Conservation (phyloP, 352 stramenopile species). For the Pythium rhizo-oryzae region DNA sequence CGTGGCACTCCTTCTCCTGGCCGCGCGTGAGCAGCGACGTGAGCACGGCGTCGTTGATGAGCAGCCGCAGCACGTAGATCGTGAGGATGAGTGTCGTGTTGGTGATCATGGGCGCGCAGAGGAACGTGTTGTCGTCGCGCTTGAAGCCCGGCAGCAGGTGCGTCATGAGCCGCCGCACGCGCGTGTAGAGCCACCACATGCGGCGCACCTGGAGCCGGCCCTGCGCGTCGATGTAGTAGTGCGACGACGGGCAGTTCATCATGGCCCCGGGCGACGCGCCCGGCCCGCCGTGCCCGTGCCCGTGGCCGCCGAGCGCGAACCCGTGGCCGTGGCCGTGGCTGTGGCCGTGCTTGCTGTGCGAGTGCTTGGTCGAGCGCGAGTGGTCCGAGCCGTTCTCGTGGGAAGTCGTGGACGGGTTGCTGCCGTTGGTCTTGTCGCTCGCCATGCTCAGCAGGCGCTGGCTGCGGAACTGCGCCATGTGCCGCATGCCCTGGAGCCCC, state of each 20-base stretch:
- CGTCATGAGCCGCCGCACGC: conserved; percentile 44
- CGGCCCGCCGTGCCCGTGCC: neutral
- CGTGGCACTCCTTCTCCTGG: conserved; percentile 40
- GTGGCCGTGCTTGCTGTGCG: conserved; percentile 13
- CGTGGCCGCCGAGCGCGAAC: neutral
- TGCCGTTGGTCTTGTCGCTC: conserved; percentile 35
- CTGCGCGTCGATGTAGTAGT: conserved; percentile 65
- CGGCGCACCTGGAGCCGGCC: conserved; percentile 53
- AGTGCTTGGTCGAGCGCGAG: neutral
- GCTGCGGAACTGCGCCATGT: conserved; percentile 24
- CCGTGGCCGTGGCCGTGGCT: no score
- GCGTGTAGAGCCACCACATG: conserved; percentile 63
- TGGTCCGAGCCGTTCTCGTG: conserved; percentile 32
- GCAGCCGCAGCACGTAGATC: conserved; percentile 49
- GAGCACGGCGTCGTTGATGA: conserved; percentile 54
- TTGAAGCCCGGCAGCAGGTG: conserved; percentile 63
- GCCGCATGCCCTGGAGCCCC: conserved; percentile 14
- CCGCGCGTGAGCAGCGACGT: conserved; percentile 39
- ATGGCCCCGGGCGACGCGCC: conserved; percentile 16
- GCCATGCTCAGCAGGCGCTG: conserved; percentile 30
- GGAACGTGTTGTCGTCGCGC: conserved; percentile 78
- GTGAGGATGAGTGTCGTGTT: conserved; percentile 73
- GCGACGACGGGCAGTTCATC: conserved; percentile 39
- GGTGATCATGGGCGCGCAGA: conserved; percentile 71
- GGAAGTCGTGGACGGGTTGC: conserved; percentile 30